Percentiles rank a stretch among this genome's conserved stretches.
Conservation (phyloP, 257 asterid species). For the Solanum chiquidenum region DNA sequence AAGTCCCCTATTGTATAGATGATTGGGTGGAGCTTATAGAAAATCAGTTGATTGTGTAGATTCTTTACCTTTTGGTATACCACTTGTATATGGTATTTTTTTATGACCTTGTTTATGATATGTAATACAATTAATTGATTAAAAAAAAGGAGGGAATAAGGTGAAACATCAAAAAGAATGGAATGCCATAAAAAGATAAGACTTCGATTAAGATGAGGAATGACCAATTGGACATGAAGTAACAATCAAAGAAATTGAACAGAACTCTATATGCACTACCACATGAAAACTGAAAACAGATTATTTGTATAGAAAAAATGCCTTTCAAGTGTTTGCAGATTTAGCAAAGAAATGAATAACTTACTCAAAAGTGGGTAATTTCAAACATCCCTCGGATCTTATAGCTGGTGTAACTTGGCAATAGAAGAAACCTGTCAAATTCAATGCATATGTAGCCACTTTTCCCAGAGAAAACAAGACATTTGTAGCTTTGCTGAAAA, state of each 20-base stretch:
- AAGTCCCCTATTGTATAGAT: background rate
- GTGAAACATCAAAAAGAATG: background rate
- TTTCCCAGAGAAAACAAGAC: slow-evolving; percentile 76
- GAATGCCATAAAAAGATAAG: background rate
- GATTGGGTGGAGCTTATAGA: background rate
- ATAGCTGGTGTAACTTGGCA: slow-evolving; percentile 48
- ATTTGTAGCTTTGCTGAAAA: slow-evolving; percentile 72
- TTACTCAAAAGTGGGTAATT: slow-evolving; percentile 54
- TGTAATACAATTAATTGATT: background rate
- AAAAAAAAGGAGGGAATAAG: background rate
- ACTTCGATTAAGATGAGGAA: background rate
- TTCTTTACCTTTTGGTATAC: background rate
- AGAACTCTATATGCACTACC: background rate
- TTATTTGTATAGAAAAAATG: background rate
- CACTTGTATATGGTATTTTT: background rate
- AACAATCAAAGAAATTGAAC: background rate
- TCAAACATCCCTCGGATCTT: slow-evolving; percentile 40
- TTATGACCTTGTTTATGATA: background rate
- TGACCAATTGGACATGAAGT: background rate
- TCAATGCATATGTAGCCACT: slow-evolving; percentile 88
- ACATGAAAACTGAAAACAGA: background rate
- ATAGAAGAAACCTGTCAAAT: slow-evolving; percentile 83
- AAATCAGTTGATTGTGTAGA: background rate
- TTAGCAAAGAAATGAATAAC: slow-evolving; percentile 18
- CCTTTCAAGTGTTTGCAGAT: background rate